phyloP scores from a whole-genome alignment of 2,329 filamentous ascomycete species.

The Aspergillus sp. region DNA sequence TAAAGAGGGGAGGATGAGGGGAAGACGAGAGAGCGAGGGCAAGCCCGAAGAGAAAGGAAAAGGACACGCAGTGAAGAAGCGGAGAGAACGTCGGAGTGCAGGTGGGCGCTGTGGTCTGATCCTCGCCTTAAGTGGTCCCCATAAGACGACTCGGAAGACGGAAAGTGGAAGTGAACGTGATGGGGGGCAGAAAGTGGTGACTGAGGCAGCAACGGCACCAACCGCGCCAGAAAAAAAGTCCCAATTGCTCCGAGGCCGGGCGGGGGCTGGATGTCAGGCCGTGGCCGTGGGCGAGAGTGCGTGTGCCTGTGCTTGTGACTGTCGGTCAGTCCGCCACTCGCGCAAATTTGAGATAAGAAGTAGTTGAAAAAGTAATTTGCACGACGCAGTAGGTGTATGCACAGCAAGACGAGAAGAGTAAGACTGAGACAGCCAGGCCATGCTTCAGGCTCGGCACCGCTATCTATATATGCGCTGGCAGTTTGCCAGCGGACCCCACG shows the following conservation, averaged over 20 bases:
- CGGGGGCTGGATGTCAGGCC: not conserved
- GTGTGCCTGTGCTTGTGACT: not conserved
- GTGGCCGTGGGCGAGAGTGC: constrained; percentile 4
- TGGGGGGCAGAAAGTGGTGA: not conserved
- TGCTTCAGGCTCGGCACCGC: not conserved
- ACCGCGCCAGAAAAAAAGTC: not conserved
- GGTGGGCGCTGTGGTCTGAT: constrained; percentile 20
- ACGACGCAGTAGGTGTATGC: not conserved
- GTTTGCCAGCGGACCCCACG: constrained; percentile 10
- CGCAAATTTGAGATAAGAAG: constrained; percentile 1
- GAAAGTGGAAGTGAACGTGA: constrained; percentile 13
- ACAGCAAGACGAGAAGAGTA: not conserved
- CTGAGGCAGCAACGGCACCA: constrained; percentile 1
- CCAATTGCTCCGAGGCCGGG: not conserved
- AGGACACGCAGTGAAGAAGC: constrained; percentile 11
- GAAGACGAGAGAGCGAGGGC: constrained; percentile 6
- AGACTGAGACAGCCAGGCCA: not conserved
- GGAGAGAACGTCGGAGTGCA: constrained; percentile 9
- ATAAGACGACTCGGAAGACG: constrained; percentile 18
- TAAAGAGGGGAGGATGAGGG: constrained; percentile 6
- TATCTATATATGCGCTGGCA: constrained; percentile 12
- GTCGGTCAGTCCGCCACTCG: not conserved
- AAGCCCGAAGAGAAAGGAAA: not conserved
- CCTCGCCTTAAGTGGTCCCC: constrained; percentile 11
- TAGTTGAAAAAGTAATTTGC: not conserved